Percentiles rank a stretch among this genome's conserved stretches.
Conservation (phyloP, 2,329 filamentous ascomycete species). For the Diaporthe citri region DNA sequence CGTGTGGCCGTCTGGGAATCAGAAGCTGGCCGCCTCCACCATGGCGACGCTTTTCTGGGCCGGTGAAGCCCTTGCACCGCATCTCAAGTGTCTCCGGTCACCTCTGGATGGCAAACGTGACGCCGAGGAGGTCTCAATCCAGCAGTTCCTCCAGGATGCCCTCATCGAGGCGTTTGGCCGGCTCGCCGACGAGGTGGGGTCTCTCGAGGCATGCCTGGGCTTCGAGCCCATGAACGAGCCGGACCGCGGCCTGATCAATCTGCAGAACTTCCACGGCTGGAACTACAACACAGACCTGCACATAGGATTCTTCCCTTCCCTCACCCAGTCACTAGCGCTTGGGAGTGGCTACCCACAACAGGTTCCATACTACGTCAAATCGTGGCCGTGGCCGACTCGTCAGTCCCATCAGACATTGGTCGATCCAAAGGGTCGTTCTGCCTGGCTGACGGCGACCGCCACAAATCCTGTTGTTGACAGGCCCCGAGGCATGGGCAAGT, state of each 20-base stretch:
- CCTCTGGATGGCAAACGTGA: conserved; percentile 2
- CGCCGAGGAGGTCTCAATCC: conserved; percentile 44
- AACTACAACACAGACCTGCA: conserved; percentile 59
- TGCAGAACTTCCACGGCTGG: conserved; percentile 54
- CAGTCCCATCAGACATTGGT: conserved; percentile 51
- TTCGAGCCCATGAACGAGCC: conserved; percentile 59
- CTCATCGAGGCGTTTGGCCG: conserved; percentile 52
- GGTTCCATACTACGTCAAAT: conserved; percentile 55
- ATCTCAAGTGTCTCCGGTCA: conserved; percentile 40
- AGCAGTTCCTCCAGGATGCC: conserved; percentile 49
- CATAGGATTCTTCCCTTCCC: conserved; percentile 55
- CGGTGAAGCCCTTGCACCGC: conserved; percentile 45
- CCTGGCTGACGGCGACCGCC: conserved; percentile 47
- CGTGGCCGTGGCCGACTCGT: conserved; percentile 57
- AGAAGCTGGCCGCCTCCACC: conserved; percentile 53
- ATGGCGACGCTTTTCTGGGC: conserved; percentile 48
- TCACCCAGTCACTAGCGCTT: conserved; percentile 54
- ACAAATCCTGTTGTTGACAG: conserved; percentile 41
- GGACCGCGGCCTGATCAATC: conserved; percentile 55
- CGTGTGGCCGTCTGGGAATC: conserved; percentile 54
- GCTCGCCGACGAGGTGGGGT: conserved; percentile 49
- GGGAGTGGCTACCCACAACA: conserved; percentile 54
- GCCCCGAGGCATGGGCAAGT: conserved; percentile 48
- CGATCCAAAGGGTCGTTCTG: conserved; percentile 53
- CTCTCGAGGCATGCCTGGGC: conserved; percentile 53